These are phyloP conservation scores for Tremella yokohamensis DNA, from an alignment of 768 basidiomycete genomes.

Conservation along the genomic window DNA sequence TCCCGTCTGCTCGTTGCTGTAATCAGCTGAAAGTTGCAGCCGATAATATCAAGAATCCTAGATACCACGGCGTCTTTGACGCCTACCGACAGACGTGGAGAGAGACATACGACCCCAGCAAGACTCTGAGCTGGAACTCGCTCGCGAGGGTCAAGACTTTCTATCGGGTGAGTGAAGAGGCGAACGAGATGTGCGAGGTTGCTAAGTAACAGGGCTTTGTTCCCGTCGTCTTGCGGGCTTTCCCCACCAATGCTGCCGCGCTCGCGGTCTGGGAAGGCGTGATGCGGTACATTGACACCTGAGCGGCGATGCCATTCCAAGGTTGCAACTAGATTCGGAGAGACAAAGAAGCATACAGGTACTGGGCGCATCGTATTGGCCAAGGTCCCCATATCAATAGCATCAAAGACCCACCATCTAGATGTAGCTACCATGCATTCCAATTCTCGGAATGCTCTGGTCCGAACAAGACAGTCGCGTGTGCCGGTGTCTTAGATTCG, in stretches of 20 bases:
- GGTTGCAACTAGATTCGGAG: too few species aligned
- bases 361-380: too few species aligned
- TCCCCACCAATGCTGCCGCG: slow-evolving; percentile 74
- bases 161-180: slow-evolving; percentile 37
- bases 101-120: slow-evolving; percentile 55
- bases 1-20: slow-evolving; percentile 5
- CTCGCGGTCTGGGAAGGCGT: slow-evolving; percentile 74
- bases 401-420: too few species aligned
- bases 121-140: slow-evolving; percentile 35
- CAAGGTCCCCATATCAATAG: too few species aligned
- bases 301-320: neutral
- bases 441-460: too few species aligned
- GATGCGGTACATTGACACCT: slow-evolving; percentile 56
- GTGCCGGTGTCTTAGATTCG: too few species aligned
- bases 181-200: neutral
- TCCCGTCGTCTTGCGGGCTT: slow-evolving; percentile 67
- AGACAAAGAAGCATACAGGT: too few species aligned
- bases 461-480: too few species aligned
- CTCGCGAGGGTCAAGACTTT: slow-evolving; percentile 42
- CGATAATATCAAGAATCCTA: slow-evolving; percentile 42
- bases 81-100: slow-evolving; percentile 60
- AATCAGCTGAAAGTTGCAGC: slow-evolving; percentile 21
- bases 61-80: slow-evolving; percentile 56
- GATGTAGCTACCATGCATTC: too few species aligned
- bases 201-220: slow-evolving; percentile 62